These are phyloP conservation scores for Erigeron philadelphicus DNA, from an alignment of 140 eudicot species.

Conservation along the genomic window DNA sequence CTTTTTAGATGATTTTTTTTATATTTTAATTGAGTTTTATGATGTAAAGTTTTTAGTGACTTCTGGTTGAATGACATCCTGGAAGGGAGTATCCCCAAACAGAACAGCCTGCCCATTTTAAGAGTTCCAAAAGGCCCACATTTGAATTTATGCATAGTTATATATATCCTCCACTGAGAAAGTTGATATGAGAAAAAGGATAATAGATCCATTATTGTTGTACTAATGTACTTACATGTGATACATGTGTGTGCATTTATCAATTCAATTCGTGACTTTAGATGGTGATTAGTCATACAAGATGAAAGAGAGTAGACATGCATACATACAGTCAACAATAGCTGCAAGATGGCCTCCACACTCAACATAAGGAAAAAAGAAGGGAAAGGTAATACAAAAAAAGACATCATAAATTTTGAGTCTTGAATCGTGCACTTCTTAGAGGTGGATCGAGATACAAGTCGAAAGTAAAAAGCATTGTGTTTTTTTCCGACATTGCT, in stretches of 20 bases:
- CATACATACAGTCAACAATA: conserved; percentile 9
- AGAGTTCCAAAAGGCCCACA: conserved; percentile 22
- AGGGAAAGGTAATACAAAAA: conserved; percentile 14
- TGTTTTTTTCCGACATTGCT: background rate
- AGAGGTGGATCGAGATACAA: conserved; percentile 17
- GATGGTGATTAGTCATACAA: conserved; percentile 17
- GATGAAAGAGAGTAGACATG: conserved; percentile 30
- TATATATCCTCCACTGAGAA: conserved; percentile 26
- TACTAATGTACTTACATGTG: conserved; percentile 30
- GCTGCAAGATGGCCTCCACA: conserved; percentile 18
- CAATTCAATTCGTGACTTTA: conserved; percentile 24
- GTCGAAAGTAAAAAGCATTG: background rate
- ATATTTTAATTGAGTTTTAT: background rate
- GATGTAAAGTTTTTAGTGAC: background rate
- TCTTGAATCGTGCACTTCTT: conserved; percentile 12
- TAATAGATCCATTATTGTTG: conserved; percentile 21
- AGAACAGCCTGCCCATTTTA: conserved; percentile 22
- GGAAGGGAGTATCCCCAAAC: conserved; percentile 26
- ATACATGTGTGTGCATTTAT: conserved; percentile 28
- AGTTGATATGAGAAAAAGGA: conserved; percentile 23
- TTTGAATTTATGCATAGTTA: conserved; percentile 17
- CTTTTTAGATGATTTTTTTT: conserved; percentile 2
- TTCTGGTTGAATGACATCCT: conserved; percentile 18
- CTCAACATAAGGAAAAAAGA: conserved; percentile 14
- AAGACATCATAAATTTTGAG: conserved; percentile 7